Base-by-base conservation (phyloP, 495 filamentous ascomycete species). In the Annulohypoxylon stygium region DNA sequence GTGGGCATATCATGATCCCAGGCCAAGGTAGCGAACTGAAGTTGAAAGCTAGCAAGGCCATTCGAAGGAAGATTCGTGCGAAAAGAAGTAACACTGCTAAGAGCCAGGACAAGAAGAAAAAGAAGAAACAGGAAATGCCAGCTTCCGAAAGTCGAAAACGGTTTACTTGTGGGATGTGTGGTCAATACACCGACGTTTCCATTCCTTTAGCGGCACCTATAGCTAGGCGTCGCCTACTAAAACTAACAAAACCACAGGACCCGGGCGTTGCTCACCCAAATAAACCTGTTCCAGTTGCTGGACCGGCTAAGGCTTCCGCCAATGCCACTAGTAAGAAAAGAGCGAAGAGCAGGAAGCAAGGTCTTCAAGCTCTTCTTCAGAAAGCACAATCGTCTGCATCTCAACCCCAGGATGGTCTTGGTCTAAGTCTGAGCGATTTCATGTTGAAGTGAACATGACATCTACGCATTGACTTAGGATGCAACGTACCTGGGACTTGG, bases 301-400 rank as follows among this genome's bases (percentile, higher is more conserved):
- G 67, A 8, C 45, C 72, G 4, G 51, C 65, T n/a, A 78, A 61
- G 33, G 50, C 51, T 30, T 76, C 80, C 1, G 78, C 83, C 41
- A 86, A 82, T 72, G 81, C 84, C 4, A 86, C 76, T 78, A 87
- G 83, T 76, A 87, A 85, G 67, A 87, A 87, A 79, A 78, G 86
- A 58, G 82, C 85, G 11, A 88, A 86, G 74, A 83, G 79, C 57
- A 81, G 84, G 50, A 88, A 88, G 73, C 82, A 84, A 58, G 85
- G 86, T 2, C 79, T 88, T n/a, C 82, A 85, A 69, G 85, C 86
- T 41, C 71, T 88, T 11, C 75, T 88, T 50, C 79, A 82, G 39
- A 83, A 83, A 25, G 78, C 81, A 33, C 82, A 81, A 59, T 71
- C 72, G 10, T 68, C 74, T 61, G 74, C 77, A 4, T 76, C 77